Evolutionary conservation across 2,329 filamentous ascomycete genomes (phyloP).

Genomic region (Neopestalotiopsis sp.): DNA sequence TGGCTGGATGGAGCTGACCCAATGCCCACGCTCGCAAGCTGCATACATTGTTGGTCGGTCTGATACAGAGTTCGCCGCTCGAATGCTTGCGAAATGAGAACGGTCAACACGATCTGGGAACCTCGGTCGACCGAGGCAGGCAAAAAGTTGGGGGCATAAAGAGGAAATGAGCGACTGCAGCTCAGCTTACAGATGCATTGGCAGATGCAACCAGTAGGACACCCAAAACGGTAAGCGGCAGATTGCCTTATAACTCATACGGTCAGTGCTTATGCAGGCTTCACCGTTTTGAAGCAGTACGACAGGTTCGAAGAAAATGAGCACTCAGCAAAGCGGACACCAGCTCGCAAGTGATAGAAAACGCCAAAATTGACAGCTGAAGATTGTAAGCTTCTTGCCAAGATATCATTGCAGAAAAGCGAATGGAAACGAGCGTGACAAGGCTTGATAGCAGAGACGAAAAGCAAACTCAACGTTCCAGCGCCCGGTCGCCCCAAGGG

Average conservation of each 20-base stretch:
- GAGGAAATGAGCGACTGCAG: constrained; percentile 35
- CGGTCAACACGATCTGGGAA: neutral
- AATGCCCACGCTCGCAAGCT: no score
- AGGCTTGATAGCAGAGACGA: neutral
- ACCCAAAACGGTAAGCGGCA: constrained; percentile 33
- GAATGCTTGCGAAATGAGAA: neutral
- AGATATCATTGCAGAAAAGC: neutral
- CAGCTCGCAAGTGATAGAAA: neutral
- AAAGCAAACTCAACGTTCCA: neutral
- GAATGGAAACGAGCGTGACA: neutral
- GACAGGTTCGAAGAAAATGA: neutral
- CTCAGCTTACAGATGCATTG: constrained; percentile 31
- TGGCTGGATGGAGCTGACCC: no score
- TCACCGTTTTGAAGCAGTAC: neutral
- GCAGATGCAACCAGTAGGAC: constrained; percentile 33
- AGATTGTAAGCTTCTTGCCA: neutral
- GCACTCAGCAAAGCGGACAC: neutral
- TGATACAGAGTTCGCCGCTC: neutral
- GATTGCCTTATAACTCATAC: neutral
- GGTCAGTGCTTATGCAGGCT: neutral
- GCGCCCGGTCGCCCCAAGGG: neutral
- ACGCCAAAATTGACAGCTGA: neutral
- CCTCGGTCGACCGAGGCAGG: neutral
- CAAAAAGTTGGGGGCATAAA: constrained; percentile 23
- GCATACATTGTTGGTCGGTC: neutral